phyloP scores from a whole-genome alignment of 192 early-diverging fungal species.

The Allomyces macrogynus region DNA sequence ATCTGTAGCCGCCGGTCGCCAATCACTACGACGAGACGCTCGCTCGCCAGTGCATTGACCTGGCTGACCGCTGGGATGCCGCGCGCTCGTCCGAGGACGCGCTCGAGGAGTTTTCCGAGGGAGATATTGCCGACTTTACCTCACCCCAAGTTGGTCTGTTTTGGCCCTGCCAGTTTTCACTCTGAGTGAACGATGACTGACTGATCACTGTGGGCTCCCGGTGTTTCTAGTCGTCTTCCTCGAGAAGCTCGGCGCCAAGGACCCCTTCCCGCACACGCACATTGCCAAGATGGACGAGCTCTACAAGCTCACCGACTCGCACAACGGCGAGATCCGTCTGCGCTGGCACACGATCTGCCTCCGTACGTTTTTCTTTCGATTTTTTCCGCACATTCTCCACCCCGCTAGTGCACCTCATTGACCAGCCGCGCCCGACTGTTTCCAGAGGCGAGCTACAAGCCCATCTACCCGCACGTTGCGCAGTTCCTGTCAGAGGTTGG shows the following conservation, averaged over 20 bases:
- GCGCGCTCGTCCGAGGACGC: slow-evolving; percentile 21
- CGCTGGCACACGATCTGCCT: slow-evolving; percentile 76
- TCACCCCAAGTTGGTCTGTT: slow-evolving; percentile 41
- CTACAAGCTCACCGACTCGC: slow-evolving; percentile 44
- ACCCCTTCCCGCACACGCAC: slow-evolving; percentile 32
- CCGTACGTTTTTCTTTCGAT: neutral
- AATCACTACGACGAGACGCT: slow-evolving; percentile 72
- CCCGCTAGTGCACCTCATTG: neutral
- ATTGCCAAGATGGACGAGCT: slow-evolving; percentile 46
- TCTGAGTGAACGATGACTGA: neutral
- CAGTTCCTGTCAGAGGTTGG: slow-evolving; percentile 68
- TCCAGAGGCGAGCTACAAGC: slow-evolving; percentile 41
- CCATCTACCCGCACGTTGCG: slow-evolving; percentile 51
- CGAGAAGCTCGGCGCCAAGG: slow-evolving; percentile 42
- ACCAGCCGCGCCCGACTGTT: neutral
- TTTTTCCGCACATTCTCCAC: too few relatives aligned
- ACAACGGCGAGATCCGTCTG: slow-evolving; percentile 72
- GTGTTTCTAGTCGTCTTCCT: slow-evolving; percentile 69
- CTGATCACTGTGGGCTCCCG: neutral
- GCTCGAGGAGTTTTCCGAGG: slow-evolving; percentile 30
- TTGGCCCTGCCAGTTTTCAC: neutral
- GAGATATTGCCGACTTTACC: slow-evolving; percentile 47
- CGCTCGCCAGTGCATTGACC: slow-evolving; percentile 52
- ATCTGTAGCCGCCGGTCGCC: slow-evolving; percentile 43
- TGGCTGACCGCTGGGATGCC: slow-evolving; percentile 57